Conservation (phyloP, 441 rosid genomes). For the Brassica hybrid region DNA sequence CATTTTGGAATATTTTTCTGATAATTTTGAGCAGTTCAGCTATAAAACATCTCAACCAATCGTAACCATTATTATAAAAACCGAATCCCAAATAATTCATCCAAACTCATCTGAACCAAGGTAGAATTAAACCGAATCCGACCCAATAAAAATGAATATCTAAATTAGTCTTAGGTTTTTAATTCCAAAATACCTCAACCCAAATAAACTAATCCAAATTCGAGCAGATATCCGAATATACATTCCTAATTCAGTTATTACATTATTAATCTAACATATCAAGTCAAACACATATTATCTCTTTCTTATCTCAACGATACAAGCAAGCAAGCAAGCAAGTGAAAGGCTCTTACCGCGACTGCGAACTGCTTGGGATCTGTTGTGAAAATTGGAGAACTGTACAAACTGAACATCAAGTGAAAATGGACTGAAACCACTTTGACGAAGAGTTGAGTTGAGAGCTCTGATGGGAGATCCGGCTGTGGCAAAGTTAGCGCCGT, state of each 20-base stretch:
- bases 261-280: not conserved
- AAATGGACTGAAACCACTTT: slow-evolving; percentile 73
- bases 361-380: slow-evolving; percentile 61
- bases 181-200: not conserved
- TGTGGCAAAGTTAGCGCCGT: slow-evolving; percentile 83
- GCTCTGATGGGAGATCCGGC: slow-evolving; percentile 79
- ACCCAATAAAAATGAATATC: not conserved
- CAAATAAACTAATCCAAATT: not conserved
- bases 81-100: not conserved
- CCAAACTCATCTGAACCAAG: not conserved
- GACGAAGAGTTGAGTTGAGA: slow-evolving; percentile 60
- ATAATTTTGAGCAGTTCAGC: not conserved
- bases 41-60: not conserved
- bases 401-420: slow-evolving; percentile 65
- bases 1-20: not conserved
- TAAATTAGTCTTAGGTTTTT: not conserved
- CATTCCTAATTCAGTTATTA: not conserved
- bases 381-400: slow-evolving; percentile 59
- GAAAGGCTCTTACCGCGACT: slow-evolving; percentile 41
- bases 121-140: not conserved
- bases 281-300: not conserved
- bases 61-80: not conserved
- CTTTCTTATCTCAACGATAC: not conserved
- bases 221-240: not conserved
- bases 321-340: not conserved